Conservation (phyloP, 2,329 filamentous ascomycete genomes). For the Diaporthe eres region DNA sequence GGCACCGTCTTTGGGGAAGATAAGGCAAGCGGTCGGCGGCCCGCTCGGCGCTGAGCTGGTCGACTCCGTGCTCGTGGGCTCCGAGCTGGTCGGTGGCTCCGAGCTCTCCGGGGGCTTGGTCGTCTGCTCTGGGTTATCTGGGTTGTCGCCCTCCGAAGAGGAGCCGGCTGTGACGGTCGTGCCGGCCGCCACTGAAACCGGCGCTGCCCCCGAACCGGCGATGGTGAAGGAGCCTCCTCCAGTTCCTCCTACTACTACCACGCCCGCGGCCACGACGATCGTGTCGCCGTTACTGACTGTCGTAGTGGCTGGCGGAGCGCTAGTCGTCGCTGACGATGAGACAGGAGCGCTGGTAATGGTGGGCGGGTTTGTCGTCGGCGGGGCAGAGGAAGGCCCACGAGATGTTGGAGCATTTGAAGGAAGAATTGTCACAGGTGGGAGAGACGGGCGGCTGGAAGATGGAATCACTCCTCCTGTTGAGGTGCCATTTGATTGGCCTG, state of each 20-base stretch:
- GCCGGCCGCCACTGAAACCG: conserved; percentile 18
- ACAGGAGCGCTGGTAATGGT: conserved; percentile 1
- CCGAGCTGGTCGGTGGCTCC: conserved; percentile 5
- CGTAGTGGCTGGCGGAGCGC: conserved; percentile 17
- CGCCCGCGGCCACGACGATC: conserved; percentile 8
- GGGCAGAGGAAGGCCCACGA: not conserved
- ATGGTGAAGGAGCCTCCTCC: conserved; percentile 17
- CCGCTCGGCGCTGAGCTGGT: conserved; percentile 21
- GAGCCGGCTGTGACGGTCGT: conserved; percentile 5
- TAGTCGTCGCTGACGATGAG: not conserved
- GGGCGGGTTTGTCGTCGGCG: conserved; percentile 10
- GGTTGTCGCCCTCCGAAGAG: conserved; percentile 1
- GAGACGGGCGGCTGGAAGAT: conserved; percentile 5
- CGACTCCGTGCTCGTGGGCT: not conserved
- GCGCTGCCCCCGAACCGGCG: conserved; percentile 10
- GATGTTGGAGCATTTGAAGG: conserved; percentile 1
- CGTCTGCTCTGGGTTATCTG: not conserved
- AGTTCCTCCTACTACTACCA: conserved; percentile 2
- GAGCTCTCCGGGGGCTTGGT: conserved; percentile 3
- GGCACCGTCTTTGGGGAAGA: conserved; percentile 19
- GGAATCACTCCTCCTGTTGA: not conserved
- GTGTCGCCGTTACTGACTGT: conserved; percentile 25
- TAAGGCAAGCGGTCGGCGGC: conserved; percentile 4
- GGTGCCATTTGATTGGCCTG: not conserved
- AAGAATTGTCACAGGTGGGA: not conserved